Percentiles rank a stretch among this genome's conserved stretches.
These are phyloP conservation scores for Malassezia caprae DNA, from an alignment of 1,284 basidiomycete genomes.

Conservation along the genomic window DNA sequence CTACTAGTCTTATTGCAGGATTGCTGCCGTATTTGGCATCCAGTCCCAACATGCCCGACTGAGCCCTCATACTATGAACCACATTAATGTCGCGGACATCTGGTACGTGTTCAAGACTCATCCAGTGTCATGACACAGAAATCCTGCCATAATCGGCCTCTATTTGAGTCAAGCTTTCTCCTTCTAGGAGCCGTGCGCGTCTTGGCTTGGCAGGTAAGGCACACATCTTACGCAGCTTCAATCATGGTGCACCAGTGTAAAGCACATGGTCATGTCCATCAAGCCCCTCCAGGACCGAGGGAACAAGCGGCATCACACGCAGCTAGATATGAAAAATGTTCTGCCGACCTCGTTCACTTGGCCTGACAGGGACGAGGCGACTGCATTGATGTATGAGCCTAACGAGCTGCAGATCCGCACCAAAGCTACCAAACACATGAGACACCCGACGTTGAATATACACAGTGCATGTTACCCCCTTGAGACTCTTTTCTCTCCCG, in stretches of 20 bases:
- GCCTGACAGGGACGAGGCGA: not conserved
- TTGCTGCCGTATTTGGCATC: conserved; percentile 9
- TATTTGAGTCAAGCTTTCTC: conserved; percentile 5
- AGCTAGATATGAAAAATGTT: not conserved
- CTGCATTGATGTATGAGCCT: not conserved
- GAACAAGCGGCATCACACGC: not conserved
- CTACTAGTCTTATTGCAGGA: not conserved
- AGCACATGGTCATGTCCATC: not conserved
- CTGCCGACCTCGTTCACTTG: not conserved
- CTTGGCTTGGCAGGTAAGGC: not conserved
- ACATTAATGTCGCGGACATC: conserved; percentile 5
- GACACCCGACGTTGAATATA: not conserved
- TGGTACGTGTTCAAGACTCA: conserved; percentile 4
- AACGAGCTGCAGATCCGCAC: not conserved
- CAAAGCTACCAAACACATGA: not conserved
- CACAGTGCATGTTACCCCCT: not conserved
- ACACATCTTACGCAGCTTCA: not conserved
- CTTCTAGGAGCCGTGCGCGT: conserved; percentile 3
- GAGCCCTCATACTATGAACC: not conserved
- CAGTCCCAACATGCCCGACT: conserved; percentile 1
- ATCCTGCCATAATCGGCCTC: not conserved
- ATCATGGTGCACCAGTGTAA: not conserved
- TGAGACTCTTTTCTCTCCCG: not conserved
- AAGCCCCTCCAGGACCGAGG: not conserved
- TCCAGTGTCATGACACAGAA: conserved; percentile 2